A percentile compares a stretch with the other conserved stretches of the same genome.
These are phyloP conservation scores for Tritrichomonas musculus DNA, from an alignment of 208 protist genomes.

Conservation along the genomic window DNA sequence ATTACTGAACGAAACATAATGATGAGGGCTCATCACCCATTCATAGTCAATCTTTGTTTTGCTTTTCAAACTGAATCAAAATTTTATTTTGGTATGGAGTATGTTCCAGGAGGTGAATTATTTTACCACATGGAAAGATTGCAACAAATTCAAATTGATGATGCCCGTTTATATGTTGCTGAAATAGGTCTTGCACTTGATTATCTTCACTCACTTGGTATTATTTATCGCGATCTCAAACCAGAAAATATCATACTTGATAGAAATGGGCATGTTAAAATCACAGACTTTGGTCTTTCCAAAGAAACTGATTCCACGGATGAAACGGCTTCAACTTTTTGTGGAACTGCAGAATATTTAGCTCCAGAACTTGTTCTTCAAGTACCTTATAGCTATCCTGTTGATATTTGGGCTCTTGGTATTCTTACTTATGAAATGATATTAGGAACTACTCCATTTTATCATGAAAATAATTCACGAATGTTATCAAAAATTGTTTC, in stretches of 20 bases:
- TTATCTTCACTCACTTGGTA: neutral
- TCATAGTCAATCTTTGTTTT: neutral
- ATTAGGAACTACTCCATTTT: conserved; percentile 2
- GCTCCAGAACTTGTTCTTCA: neutral
- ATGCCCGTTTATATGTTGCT: neutral
- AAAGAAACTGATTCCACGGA: neutral
- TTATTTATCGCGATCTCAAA: conserved; percentile 28
- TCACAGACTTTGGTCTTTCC: conserved; percentile 14
- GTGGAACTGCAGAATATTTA: conserved; percentile 25
- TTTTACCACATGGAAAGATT: conserved; percentile 1
- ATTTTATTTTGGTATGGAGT: conserved; percentile 14
- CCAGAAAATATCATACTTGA: conserved; percentile 18
- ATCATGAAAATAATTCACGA: neutral
- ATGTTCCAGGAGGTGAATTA: neutral
- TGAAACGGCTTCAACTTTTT: neutral
- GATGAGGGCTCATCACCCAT: neutral
- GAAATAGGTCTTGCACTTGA: neutral
- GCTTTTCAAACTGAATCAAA: neutral
- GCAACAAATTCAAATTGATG: neutral
- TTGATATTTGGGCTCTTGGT: conserved; percentile 27
- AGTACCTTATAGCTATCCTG: neutral
- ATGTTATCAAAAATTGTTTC: conserved; percentile 17
- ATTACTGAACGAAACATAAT: neutral
- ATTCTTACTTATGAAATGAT: conserved; percentile 34
- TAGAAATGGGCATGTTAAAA: neutral